Conservation (phyloP, 106 monocot genomes). For the Dendrobium nobile region DNA sequence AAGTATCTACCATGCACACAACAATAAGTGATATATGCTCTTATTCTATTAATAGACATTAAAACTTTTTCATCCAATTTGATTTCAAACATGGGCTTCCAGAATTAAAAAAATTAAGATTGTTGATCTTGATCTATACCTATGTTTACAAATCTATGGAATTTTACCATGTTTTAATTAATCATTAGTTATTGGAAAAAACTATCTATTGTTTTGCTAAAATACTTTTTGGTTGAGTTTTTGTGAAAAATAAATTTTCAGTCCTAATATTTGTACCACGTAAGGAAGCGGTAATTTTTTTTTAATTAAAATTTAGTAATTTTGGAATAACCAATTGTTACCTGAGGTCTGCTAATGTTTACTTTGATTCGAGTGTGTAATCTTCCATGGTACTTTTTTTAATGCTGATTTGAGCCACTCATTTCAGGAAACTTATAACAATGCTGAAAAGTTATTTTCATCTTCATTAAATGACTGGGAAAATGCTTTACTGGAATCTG, state of each 20-base stretch:
- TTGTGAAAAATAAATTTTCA: not conserved
- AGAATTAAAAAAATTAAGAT: not conserved
- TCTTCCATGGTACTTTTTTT: not conserved
- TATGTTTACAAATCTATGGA: not conserved
- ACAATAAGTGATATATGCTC: not conserved
- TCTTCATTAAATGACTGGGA: slow-evolving; percentile 57
- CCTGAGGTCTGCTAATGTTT: not conserved
- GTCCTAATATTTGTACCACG: not conserved
- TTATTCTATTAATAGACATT: not conserved
- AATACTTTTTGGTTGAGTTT: not conserved
- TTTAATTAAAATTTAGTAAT: not conserved
- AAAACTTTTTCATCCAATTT: not conserved
- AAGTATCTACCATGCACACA: not conserved
- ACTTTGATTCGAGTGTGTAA: not conserved
- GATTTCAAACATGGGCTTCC: not conserved
- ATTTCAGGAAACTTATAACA: slow-evolving; percentile 64
- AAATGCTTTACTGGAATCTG: slow-evolving; percentile 28
- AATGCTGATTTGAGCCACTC: slow-evolving; percentile 3
- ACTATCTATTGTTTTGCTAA: not conserved
- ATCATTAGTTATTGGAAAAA: not conserved
- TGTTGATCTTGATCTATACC: not conserved
- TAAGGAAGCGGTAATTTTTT: not conserved
- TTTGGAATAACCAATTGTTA: not conserved
- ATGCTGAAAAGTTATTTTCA: slow-evolving; percentile 63
- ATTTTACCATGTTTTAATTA: not conserved